phyloP scores from a whole-genome alignment of 805 yeast species.

The Lipomyces spencermartinsiae region DNA sequence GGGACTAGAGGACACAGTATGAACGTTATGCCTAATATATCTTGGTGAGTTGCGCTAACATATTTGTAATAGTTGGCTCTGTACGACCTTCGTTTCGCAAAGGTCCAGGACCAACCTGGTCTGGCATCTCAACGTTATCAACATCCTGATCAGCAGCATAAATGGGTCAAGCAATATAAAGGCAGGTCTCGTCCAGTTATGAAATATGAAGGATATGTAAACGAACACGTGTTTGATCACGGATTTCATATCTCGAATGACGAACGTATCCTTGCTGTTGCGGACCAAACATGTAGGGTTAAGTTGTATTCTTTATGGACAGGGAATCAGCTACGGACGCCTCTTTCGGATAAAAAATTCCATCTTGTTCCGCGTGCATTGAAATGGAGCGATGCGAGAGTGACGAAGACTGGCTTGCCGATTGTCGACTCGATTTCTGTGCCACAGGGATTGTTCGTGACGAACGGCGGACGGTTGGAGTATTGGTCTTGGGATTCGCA shows the following conservation, averaged over 20 bases:
- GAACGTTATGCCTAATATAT: conserved; percentile 9
- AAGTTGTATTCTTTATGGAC: conserved; percentile 31
- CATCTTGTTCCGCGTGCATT: conserved; percentile 28
- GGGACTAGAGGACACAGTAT: conserved; percentile 39
- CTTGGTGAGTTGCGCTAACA: conserved; percentile 20
- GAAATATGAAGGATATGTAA: conserved; percentile 28
- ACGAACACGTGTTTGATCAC: conserved; percentile 32
- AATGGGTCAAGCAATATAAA: neutral
- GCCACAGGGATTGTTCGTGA: conserved; percentile 28
- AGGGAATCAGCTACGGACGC: conserved; percentile 27
- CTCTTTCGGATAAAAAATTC: conserved; percentile 17
- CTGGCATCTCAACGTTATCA: neutral
- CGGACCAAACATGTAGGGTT: conserved; percentile 29
- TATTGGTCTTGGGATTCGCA: conserved; percentile 31
- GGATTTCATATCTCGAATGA: conserved; percentile 34
- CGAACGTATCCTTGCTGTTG: conserved; percentile 24
- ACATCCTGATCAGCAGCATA: neutral
- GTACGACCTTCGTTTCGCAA: conserved; percentile 32
- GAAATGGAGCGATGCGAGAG: conserved; percentile 28
- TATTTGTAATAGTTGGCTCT: conserved; percentile 21
- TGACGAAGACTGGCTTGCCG: neutral
- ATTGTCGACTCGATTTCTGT: conserved; percentile 8
- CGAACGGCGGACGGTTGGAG: conserved; percentile 32
- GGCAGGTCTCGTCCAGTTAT: conserved; percentile 18
- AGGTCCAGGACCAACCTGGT: conserved; percentile 4